phyloP scores from a whole-genome alignment of 345 rosid species.

The Populus nigra region DNA sequence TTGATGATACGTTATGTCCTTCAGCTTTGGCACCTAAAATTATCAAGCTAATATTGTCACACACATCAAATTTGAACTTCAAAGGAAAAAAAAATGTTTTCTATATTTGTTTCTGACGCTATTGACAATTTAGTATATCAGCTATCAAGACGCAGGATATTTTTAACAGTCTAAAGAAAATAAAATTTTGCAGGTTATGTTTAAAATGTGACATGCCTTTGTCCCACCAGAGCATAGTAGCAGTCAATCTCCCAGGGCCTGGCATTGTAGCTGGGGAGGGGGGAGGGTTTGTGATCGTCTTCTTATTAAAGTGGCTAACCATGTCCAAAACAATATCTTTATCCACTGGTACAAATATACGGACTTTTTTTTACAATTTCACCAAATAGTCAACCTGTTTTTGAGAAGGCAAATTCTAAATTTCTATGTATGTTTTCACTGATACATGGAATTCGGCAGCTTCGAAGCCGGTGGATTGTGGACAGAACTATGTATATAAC shows the following conservation, averaged over 20 bases:
- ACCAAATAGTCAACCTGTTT: slow-evolving; percentile 9
- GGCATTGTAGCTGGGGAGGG: background rate
- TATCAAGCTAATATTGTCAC: too few relatives aligned
- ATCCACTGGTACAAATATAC: slow-evolving; percentile 12
- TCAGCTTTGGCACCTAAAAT: background rate
- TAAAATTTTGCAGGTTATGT: slow-evolving; percentile 4
- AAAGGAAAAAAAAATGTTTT: too few relatives aligned
- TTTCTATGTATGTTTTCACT: background rate
- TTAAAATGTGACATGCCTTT: slow-evolving; percentile 19
- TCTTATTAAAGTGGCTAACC: slow-evolving; percentile 5
- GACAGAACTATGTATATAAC: background rate
- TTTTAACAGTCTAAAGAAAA: background rate
- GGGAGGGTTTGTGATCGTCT: slow-evolving; percentile 9
- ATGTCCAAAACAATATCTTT: slow-evolving; percentile 20
- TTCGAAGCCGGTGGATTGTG: background rate
- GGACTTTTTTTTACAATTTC: background rate
- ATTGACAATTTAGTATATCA: too few relatives aligned
- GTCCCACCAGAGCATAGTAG: slow-evolving; percentile 14
- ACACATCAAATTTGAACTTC: too few relatives aligned
- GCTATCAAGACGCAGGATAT: slow-evolving; percentile 13
- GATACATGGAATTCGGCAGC: slow-evolving; percentile 6
- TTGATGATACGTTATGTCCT: too few relatives aligned
- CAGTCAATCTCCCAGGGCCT: slow-evolving; percentile 11
- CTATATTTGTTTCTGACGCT: too few relatives aligned
- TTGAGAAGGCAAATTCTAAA: background rate